phyloP scores from a whole-genome alignment of 2,329 filamentous ascomycete genomes.

The Byssothecium circinans region DNA sequence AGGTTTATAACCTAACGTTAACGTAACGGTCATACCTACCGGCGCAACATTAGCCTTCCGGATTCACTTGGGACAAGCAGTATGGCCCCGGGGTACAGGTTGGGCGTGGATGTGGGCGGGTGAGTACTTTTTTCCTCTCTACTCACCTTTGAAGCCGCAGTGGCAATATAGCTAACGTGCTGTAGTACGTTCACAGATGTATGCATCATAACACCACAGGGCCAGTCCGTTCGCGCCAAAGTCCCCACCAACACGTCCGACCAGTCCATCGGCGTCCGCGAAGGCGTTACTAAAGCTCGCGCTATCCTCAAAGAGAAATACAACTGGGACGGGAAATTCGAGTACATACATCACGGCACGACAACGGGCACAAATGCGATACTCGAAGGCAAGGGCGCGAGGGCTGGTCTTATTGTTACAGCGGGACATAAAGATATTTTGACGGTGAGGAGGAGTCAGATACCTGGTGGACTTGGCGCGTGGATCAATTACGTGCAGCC shows the following conservation, averaged over 20 bases:
- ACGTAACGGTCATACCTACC: no score
- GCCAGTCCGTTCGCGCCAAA: constrained; percentile 50
- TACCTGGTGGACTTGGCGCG: constrained; percentile 54
- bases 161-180: neutral
- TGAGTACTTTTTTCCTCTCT: constrained; percentile 17
- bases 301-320: constrained; percentile 43
- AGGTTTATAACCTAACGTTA: neutral
- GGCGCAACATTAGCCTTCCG: no score
- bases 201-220: constrained; percentile 50
- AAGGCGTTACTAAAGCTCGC: constrained; percentile 50
- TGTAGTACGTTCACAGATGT: constrained; percentile 55
- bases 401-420: constrained; percentile 52
- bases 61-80: neutral
- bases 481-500: constrained; percentile 55
- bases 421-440: constrained; percentile 55
- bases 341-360: constrained; percentile 55
- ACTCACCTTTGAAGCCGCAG: neutral
- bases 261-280: constrained; percentile 52
- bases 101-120: constrained; percentile 41
- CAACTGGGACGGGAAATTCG: constrained; percentile 49
- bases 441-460: constrained; percentile 51
- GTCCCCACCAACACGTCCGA: constrained; percentile 50
- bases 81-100: constrained; percentile 33
- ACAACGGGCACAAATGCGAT: constrained; percentile 55
- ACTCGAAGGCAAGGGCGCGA: constrained; percentile 54